Conservation (phyloP, 331 rosid genomes). For the Acacia pycnantha region DNA sequence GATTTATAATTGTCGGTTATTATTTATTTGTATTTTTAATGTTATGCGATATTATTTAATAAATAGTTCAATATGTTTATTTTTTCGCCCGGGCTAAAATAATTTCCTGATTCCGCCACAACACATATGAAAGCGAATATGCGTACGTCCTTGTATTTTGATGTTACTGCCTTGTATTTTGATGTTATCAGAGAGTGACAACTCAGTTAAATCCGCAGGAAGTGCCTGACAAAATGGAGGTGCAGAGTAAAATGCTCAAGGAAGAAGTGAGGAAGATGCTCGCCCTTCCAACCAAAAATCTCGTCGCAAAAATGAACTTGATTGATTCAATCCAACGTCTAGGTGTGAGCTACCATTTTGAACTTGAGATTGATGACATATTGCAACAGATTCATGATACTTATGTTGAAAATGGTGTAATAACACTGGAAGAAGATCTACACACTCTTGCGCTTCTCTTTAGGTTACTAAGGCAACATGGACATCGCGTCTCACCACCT, state of each 20-base stretch:
- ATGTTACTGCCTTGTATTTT: too few relatives aligned
- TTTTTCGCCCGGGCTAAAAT: too few relatives aligned
- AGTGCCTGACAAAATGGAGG: not conserved
- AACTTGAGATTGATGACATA: constrained; percentile 16
- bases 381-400: not conserved
- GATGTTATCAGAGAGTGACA: not conserved
- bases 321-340: constrained; percentile 31
- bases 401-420: not conserved
- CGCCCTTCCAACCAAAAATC: not conserved
- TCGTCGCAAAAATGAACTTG: not conserved
- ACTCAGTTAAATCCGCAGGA: not conserved
- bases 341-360: constrained; percentile 25
- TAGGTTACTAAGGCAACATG: constrained; percentile 37
- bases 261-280: constrained; percentile 28
- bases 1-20: too few relatives aligned
- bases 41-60: too few relatives aligned
- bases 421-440: not conserved
- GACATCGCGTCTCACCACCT: constrained; percentile 20
- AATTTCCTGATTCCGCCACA: too few relatives aligned
- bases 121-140: not conserved
- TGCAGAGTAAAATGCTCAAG: not conserved
- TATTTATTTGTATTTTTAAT: too few relatives aligned
- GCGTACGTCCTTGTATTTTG: not conserved
- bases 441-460: constrained; percentile 22
- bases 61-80: too few relatives aligned